Evolutionary conservation across 768 basidiomycete species (phyloP), one percentile per base, ranked within the genome.

Genomic region (Lentinula boryana): DNA sequence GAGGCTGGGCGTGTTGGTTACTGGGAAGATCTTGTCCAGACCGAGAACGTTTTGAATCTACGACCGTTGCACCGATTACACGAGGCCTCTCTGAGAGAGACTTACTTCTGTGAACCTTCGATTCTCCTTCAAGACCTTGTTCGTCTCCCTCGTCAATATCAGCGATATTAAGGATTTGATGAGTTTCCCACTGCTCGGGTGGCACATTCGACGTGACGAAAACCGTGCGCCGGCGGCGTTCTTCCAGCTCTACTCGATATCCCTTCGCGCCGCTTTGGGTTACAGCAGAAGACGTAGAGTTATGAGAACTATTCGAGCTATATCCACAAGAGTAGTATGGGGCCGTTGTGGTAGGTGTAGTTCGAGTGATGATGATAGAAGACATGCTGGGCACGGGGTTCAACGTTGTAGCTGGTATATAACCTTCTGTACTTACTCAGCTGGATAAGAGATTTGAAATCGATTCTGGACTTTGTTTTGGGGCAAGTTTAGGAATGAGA

Each of bases 191-290:
- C 58, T 80, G 73, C 32, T 75, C 69, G 0, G 77, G 79, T 31
- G 75, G 72, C 35, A 74, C 68, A 63, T 80, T 78, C 15, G 77
- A 77, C 16, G 76, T 72, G 16, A 81, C 73, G 63, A 78, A 79
- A 46, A 81, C 69, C 5, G 80, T 80, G 52, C 78, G 73, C 58
- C 75, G 76, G 16, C 78, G 74, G 21, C 57, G 57, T 58, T 58
- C 57, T 36, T 58, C 57, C 5, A 58, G 16, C 32, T 58, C 57
- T n/a, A 58, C 27, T 9, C 46, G 44, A 32, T 58, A 58, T 58
- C 44, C 41, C 9, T 44, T 48, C 13, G 46, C 9, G 18, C 44
- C 44, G 48, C 23, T 32, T 8, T 41, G 4, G 9, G 21, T 21
- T 5, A n/a, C n/a, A 6, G 13, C 23, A 27, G 40, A 27, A 35